Base-by-base conservation (phyloP, 345 rosid species). In the Rhodamnia argentea region DNA sequence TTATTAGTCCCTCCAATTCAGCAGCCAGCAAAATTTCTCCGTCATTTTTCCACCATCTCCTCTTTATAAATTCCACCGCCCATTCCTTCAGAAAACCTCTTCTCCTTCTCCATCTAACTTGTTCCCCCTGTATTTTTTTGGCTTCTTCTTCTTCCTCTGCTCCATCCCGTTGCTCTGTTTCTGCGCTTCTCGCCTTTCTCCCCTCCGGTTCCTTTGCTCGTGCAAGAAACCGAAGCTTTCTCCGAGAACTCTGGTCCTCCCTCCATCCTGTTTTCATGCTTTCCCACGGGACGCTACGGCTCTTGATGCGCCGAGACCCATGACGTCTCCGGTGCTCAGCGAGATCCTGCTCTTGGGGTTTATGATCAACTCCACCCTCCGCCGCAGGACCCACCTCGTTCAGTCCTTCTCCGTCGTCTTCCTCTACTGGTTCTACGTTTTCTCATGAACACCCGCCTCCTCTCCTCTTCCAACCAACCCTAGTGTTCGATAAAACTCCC, bases 381-480 rank as follows among this genome's bases (percentile, higher is more conserved):
- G 90, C 84, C 91, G 91, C 89, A 86, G 91, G 87, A 91, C 91
- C 88, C 90, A 91, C 88, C 89, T 91, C 37, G 93, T 91, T 89
- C 94, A 91, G 87, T 92, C 94, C 23, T 90, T 92, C 90, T 92
- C 94, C 40, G 93, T 92, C 84, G 93, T 91, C 82, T 92, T 92
- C 92, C 92, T 92, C 58, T 91, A 92, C 89, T 92, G 92, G 91
- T 83, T 92, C 82, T 91, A 92, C 86, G 90, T 89, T n/a, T 90
- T 92, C 87, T 92, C 94, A 90, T 88, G 88, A 91, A 85, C 85
- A 18, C 29, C 55, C 32, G 37, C 22, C 44, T 53, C 55, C 4
- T 29, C 44, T 27, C 82, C 52, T 85, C 27, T 20, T 76, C 24
- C 75, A 50, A 10, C 52, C 4, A 57, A 86, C 15, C 56, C 83